Conservation (phyloP, 192 early-diverging fungal genomes). For the Coemansia sp. region DNA sequence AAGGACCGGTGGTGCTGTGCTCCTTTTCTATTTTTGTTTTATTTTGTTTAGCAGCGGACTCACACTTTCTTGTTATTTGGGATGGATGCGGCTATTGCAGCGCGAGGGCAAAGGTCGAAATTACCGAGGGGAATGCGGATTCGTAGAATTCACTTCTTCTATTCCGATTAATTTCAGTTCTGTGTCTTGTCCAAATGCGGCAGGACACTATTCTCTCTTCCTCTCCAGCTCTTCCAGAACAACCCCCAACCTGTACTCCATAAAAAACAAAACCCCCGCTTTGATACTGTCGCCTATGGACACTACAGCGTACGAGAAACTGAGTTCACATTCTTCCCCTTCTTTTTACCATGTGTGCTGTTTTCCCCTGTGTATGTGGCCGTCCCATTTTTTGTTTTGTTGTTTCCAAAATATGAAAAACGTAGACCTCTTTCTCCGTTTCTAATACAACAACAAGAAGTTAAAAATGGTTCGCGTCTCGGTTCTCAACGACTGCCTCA, state of each 20-base stretch:
- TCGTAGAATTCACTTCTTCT: not conserved
- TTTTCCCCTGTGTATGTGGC: not conserved
- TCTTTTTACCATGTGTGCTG: not conserved
- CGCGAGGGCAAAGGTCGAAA: not conserved
- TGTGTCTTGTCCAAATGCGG: not conserved
- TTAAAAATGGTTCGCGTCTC: constrained; percentile 94
- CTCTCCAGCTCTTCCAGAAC: not conserved
- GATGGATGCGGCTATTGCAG: not conserved
- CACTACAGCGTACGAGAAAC: constrained; percentile 15
- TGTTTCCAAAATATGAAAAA: too few relatives aligned
- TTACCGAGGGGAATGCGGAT: not conserved
- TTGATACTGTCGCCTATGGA: not conserved
- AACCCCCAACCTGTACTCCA: constrained; percentile 11
- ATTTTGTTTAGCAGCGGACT: not conserved
- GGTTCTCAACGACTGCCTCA: constrained; percentile 95
- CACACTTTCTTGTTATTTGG: constrained; percentile 1
- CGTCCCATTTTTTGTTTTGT: not conserved
- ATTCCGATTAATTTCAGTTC: not conserved
- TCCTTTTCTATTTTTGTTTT: too few relatives aligned
- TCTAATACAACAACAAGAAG: not conserved
- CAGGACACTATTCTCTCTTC: not conserved
- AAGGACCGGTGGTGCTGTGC: too few relatives aligned
- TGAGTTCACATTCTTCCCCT: constrained; percentile 1
- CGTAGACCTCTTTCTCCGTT: not conserved
- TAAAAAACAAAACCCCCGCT: not conserved